Evolutionary conservation across 805 yeast species (phyloP).

Genomic region (Saccharomycopsis sp.): DNA sequence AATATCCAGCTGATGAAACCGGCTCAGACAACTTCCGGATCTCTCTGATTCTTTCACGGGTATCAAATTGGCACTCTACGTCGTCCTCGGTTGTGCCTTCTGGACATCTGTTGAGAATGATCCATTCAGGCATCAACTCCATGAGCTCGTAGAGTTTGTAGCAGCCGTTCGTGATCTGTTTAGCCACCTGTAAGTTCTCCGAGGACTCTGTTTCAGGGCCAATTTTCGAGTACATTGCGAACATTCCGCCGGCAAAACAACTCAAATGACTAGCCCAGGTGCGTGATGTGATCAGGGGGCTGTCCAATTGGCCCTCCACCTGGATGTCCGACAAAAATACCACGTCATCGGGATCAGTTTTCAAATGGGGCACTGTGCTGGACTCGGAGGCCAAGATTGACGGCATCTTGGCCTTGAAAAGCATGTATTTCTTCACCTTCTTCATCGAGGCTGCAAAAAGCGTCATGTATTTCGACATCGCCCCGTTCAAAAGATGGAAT

Average conservation of each 20-base stretch:
- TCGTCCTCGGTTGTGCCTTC: slow-evolving; percentile 19
- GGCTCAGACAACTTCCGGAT: slow-evolving; percentile 17
- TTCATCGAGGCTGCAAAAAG: slow-evolving; percentile 31
- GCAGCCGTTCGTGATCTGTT: slow-evolving; percentile 43
- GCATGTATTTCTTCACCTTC: slow-evolving; percentile 35
- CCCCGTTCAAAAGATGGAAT: slow-evolving; percentile 36
- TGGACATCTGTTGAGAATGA: slow-evolving; percentile 28
- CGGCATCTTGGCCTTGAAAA: slow-evolving; percentile 41
- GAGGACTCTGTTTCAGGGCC: slow-evolving; percentile 28
- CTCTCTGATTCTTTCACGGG: slow-evolving; percentile 6
- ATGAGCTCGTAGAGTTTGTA: slow-evolving; percentile 34
- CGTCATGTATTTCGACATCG: slow-evolving; percentile 31
- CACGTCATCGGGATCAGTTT: slow-evolving; percentile 20
- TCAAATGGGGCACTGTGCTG: slow-evolving; percentile 18
- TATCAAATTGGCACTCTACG: slow-evolving; percentile 25
- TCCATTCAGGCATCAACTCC: slow-evolving; percentile 41
- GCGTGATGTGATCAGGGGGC: slow-evolving; percentile 15
- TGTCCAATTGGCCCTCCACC: slow-evolving; percentile 24
- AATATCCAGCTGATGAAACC: not conserved
- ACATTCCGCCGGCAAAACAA: slow-evolving; percentile 51
- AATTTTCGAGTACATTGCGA: slow-evolving; percentile 40
- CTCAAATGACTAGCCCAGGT: slow-evolving; percentile 36
- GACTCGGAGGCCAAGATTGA: slow-evolving; percentile 19
- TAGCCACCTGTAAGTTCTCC: slow-evolving; percentile 36
- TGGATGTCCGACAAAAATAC: slow-evolving; percentile 22